Base-by-base conservation (phyloP, 2,329 filamentous ascomycete species). In the Piedraia hortae region DNA sequence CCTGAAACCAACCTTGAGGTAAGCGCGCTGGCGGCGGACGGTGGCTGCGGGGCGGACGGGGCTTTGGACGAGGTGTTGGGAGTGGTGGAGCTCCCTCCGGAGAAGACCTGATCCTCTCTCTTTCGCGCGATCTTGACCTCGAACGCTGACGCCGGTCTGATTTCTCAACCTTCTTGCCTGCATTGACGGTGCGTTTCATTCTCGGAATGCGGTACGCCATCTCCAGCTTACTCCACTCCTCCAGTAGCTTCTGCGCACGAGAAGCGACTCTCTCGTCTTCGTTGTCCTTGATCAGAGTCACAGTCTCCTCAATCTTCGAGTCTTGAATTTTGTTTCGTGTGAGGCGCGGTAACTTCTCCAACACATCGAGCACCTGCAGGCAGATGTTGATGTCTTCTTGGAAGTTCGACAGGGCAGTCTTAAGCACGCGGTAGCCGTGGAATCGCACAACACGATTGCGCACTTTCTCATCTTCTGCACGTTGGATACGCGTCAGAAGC, bases 251-350 rank as follows among this genome's bases (percentile, higher is more conserved):
- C 24, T 58, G 59, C 4, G 82, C 65, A 36, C 69, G 68, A 10
- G 59, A 56, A 12, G 67, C 59, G 10, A 97, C 74, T 27, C 71
- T 58, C 29, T 75, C 64, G 22, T 45, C 39, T 16, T 41, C 39
- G 37, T 90, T 68, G 5, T 67, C 62, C 7, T 48, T 48, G 22
- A 93, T 50, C 3, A 59, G 57, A 36, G 74, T 54, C 18, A 97
- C 60, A 0, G 71, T 70, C 2, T 66, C 57, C 43, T 93, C 85
- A 29, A 97, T 91, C 37, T 89, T 89, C 5, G 85, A 89, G 37
- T 90, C 80, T 32, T 74, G 68, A 26, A 97, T 91, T 48, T 97
- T 97, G 54, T 97, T 97, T 27, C 77, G 69, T 10, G 85, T 93
- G 21, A 93, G 54, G 6, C 82, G 69, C 1, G 85, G 85, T 31